A percentile compares a stretch with the other conserved stretches of the same genome.
Conservation (phyloP, 2,329 filamentous ascomycete species). For the Trematosphaeria pertusa region DNA sequence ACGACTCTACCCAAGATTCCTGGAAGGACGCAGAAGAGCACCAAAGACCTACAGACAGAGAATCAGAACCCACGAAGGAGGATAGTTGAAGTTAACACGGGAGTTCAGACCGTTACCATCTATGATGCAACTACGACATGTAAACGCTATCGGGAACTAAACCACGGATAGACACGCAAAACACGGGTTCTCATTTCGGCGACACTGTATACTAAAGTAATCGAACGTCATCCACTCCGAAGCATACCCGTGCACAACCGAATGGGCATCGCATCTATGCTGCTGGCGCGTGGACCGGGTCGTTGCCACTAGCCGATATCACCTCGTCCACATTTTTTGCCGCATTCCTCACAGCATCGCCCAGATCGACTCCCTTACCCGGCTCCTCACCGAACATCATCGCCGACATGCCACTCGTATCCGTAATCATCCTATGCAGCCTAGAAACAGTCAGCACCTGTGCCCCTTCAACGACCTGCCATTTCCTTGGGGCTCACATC, state of each 20-base stretch:
- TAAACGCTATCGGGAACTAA: no score
- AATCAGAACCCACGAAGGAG: conserved; percentile 2
- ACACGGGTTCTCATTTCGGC: no score
- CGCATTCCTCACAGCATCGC: conserved; percentile 16
- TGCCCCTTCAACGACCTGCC: background rate
- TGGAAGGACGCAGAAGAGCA: conserved; percentile 22
- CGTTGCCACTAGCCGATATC: background rate
- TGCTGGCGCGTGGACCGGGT: no score
- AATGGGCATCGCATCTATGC: no score
- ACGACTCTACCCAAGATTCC: conserved; percentile 25
- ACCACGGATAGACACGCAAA: no score
- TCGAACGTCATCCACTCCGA: no score
- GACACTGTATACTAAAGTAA: no score
- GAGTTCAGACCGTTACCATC: no score
- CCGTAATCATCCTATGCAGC: conserved; percentile 15
- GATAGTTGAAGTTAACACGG: conserved; percentile 6
- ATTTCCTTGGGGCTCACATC: no score
- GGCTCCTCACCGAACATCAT: conserved; percentile 18
- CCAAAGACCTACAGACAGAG: background rate
- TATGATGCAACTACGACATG: no score
- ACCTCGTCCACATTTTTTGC: conserved; percentile 1
- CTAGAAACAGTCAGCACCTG: background rate
- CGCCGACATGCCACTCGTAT: conserved; percentile 11
- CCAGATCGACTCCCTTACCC: conserved; percentile 14
- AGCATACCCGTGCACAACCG: no score